Evolutionary conservation across 2,329 filamentous ascomycete species (phyloP).

Genomic region (Nemania abortiva): DNA sequence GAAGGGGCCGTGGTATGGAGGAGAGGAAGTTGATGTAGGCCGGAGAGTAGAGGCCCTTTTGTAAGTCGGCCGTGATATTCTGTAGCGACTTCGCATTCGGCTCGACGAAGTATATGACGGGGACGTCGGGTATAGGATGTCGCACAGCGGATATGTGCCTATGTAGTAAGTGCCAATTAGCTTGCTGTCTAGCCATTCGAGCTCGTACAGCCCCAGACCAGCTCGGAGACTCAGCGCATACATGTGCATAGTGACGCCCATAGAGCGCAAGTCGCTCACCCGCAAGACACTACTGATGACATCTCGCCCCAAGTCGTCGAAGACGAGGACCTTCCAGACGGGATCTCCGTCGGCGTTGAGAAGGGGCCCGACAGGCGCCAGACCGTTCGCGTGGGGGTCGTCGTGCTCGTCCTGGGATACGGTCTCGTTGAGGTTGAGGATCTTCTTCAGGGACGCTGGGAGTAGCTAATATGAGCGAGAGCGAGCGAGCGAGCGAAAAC

Average conservation of each 20-base stretch:
- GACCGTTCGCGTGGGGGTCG: constrained; percentile 72
- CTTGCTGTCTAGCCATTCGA: constrained; percentile 37
- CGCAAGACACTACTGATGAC: constrained; percentile 96
- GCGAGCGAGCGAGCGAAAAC: no score
- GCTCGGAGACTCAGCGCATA: constrained; percentile 56
- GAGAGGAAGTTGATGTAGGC: constrained; percentile 98
- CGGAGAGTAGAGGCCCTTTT: constrained; percentile 88
- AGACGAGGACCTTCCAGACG: constrained; percentile 97
- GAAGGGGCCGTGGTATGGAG: constrained; percentile 86
- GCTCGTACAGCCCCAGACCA: constrained; percentile 21
- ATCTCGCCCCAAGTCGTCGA: constrained; percentile 90
- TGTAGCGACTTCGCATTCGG: constrained; percentile 85
- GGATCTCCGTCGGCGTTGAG: constrained; percentile 89
- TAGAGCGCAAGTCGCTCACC: constrained; percentile 90
- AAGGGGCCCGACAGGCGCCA: constrained; percentile 80
- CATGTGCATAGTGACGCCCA: constrained; percentile 98
- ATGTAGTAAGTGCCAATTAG: constrained; percentile 13
- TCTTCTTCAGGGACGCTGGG: constrained; percentile 86
- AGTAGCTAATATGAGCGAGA: constrained; percentile 1
- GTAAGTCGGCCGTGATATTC: constrained; percentile 85
- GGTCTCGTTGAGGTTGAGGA: constrained; percentile 92
- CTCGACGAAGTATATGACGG: constrained; percentile 95
- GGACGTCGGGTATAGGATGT: constrained; percentile 94
- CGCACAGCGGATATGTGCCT: constrained; percentile 85
- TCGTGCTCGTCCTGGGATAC: constrained; percentile 69